Conservation (phyloP, 169 alveolate species). For the Plasmodium knowlesi region DNA sequence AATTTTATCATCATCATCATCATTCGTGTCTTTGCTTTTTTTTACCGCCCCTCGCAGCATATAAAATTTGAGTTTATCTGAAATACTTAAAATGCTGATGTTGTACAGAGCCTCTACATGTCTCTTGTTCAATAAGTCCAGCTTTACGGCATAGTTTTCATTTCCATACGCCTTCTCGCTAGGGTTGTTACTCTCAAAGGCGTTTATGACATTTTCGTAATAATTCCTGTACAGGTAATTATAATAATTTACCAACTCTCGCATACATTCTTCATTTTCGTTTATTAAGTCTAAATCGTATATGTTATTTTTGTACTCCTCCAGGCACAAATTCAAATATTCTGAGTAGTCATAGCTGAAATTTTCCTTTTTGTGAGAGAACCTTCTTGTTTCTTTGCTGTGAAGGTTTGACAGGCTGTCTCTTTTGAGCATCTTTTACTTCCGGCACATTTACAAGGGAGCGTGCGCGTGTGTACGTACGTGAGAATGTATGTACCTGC, state of each 20-base stretch:
- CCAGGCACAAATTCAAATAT: constrained; percentile 67
- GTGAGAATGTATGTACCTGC: neutral
- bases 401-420: constrained; percentile 65
- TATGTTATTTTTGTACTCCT: constrained; percentile 69
- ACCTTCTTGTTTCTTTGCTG: constrained; percentile 72
- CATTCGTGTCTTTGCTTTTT: constrained; percentile 30
- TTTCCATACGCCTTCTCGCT: constrained; percentile 55
- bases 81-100: constrained; percentile 70
- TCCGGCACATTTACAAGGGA: constrained; percentile 7
- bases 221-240: constrained; percentile 66
- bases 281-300: constrained; percentile 75
- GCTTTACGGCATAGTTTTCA: constrained; percentile 68
- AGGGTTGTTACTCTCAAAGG: constrained; percentile 30
- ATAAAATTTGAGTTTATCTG: constrained; percentile 69
- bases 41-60: constrained; percentile 74
- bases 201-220: constrained; percentile 72
- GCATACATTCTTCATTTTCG: constrained; percentile 76
- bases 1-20: constrained; percentile 20
- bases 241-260: constrained; percentile 72
- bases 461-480: neutral
- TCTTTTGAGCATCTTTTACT: constrained; percentile 74
- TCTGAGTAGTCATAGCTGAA: constrained; percentile 59
- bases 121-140: constrained; percentile 62
- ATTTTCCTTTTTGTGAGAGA: constrained; percentile 55
- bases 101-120: constrained; percentile 69